phyloP scores from a whole-genome alignment of 2,329 filamentous ascomycete genomes.

The Coleophoma crateriformis region DNA sequence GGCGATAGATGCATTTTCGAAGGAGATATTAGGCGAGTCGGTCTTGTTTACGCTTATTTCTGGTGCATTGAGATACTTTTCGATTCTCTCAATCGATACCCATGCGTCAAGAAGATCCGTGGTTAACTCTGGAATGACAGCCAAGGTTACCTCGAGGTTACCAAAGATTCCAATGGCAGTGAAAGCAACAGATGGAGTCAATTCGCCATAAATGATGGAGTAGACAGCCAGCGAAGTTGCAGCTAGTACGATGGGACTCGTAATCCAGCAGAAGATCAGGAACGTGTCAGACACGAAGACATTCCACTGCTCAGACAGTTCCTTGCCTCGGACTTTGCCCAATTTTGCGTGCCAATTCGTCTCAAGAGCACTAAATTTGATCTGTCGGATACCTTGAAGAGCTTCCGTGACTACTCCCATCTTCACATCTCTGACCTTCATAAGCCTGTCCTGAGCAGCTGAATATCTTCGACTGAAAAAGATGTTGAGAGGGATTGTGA shows the following conservation, averaged over 20 bases:
- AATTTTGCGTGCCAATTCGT: conserved; percentile 70
- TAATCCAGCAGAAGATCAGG: conserved; percentile 64
- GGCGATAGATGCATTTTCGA: conserved; percentile 63
- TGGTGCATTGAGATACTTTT: conserved; percentile 62
- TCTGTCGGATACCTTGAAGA: conserved; percentile 73
- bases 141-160: conserved; percentile 66
- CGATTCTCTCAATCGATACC: conserved; percentile 67
- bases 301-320: conserved; percentile 61
- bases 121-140: conserved; percentile 66
- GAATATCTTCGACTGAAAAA: conserved; percentile 61
- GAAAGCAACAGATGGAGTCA: conserved; percentile 72
- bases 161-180: conserved; percentile 72
- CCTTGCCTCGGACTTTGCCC: conserved; percentile 55
- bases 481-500: conserved; percentile 65
- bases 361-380: conserved; percentile 78
- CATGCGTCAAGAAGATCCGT: conserved; percentile 66
- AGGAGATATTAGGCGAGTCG: conserved; percentile 54
- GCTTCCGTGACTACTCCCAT: conserved; percentile 72
- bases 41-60: conserved; percentile 52
- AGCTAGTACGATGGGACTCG: conserved; percentile 68
- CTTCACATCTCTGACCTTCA: conserved; percentile 73
- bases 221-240: conserved; percentile 67
- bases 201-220: conserved; percentile 52
- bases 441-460: conserved; percentile 60
- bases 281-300: conserved; percentile 59